Evolutionary conservation across 1,284 basidiomycete species (phyloP).

Genomic region (Cutaneotrichosporon sp.): DNA sequence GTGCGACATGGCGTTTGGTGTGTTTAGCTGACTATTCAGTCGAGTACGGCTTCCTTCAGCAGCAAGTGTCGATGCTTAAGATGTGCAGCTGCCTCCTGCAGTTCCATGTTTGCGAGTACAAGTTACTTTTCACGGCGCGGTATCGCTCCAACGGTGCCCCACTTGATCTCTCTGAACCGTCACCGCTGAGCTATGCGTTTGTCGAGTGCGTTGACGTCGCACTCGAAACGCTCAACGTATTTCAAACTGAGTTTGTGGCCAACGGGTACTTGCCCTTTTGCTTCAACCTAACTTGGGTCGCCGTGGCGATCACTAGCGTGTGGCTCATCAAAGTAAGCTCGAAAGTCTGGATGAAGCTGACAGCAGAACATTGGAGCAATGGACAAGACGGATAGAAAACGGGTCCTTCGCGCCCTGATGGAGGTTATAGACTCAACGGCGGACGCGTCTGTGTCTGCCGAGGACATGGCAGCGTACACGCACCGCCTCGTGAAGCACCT

Average conservation of each 20-base stretch:
- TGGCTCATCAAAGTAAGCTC: constrained; percentile 27
- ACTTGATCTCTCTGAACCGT: constrained; percentile 18
- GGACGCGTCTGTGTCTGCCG: constrained; percentile 18
- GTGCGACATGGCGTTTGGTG: constrained; percentile 16
- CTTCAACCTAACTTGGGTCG: constrained; percentile 26
- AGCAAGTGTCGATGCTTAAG: constrained; percentile 22
- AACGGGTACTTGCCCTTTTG: constrained; percentile 24
- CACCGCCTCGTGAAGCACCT: constrained; percentile 29
- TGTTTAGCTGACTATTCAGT: constrained; percentile 4
- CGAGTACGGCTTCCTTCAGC: constrained; percentile 18
- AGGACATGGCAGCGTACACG: constrained; percentile 31
- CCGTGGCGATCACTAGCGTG: constrained; percentile 21
- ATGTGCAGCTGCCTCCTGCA: constrained; percentile 20
- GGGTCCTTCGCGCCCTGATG: constrained; percentile 19
- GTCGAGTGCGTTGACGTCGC: constrained; percentile 22
- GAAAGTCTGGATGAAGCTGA: neutral
- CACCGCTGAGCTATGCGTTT: constrained; percentile 20
- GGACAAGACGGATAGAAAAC: constrained; percentile 18
- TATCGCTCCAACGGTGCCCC: constrained; percentile 12
- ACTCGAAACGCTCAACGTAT: constrained; percentile 17
- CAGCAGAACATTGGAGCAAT: constrained; percentile 28
- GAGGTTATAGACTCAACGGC: constrained; percentile 15
- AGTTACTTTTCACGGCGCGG: constrained; percentile 22
- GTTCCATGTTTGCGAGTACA: constrained; percentile 30
- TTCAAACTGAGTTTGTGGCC: constrained; percentile 22